Conservation (phyloP, 2,329 filamentous ascomycete species). For the Teratosphaeria epicoccoides region DNA sequence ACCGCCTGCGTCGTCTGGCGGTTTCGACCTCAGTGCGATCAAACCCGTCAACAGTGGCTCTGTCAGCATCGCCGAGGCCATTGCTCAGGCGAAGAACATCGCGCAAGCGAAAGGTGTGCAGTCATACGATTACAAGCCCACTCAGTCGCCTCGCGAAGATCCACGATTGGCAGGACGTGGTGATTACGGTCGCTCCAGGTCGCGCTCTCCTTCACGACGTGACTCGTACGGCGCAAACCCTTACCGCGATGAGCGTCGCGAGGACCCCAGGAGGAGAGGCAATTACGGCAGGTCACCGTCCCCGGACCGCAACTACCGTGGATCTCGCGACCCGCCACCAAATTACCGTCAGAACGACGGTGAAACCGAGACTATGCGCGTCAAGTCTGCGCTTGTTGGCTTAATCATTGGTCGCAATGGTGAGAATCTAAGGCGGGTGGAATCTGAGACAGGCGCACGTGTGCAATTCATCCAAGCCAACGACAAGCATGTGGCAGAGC, state of each 20-base stretch:
- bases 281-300: constrained; percentile 62
- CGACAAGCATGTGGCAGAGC: constrained; percentile 58
- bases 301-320: constrained; percentile 35
- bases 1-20: constrained; percentile 62
- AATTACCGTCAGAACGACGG: constrained; percentile 39
- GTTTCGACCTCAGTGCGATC: constrained; percentile 68
- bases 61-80: constrained; percentile 72
- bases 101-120: constrained; percentile 65
- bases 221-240: constrained; percentile 59
- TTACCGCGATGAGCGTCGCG: constrained; percentile 75
- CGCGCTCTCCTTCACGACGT: constrained; percentile 55
- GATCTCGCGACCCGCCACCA: constrained; percentile 14
- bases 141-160: constrained; percentile 28
- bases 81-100: constrained; percentile 73
- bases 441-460: constrained; percentile 68
- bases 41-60: constrained; percentile 70
- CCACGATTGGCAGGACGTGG: constrained; percentile 43
- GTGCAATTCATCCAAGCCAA: constrained; percentile 79
- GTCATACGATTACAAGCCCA: constrained; percentile 32
- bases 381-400: constrained; percentile 78
- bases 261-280: constrained; percentile 46
- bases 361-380: constrained; percentile 73
- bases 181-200: constrained; percentile 48
- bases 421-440: constrained; percentile 78
- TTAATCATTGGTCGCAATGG: constrained; percentile 85